These are phyloP conservation scores for Fusarium transvaalense DNA, from an alignment of 2,329 filamentous ascomycete genomes.

Conservation along the genomic window DNA sequence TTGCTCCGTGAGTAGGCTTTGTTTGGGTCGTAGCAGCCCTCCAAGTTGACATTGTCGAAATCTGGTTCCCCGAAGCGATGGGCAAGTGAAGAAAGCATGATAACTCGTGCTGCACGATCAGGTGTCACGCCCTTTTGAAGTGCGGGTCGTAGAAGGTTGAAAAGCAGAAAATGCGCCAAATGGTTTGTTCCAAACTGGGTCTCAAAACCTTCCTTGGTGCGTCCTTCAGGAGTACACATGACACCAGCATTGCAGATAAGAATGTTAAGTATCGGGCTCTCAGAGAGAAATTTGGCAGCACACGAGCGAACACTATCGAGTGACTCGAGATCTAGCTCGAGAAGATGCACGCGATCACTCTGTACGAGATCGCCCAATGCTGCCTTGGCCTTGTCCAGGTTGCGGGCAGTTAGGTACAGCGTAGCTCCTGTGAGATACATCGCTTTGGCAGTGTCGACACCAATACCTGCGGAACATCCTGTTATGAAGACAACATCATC, in stretches of 20 bases:
- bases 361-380: not conserved
- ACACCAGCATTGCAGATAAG: constrained; percentile 20
- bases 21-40: constrained; percentile 11
- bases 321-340: not conserved
- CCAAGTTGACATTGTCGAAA: constrained; percentile 10
- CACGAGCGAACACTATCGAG: not conserved
- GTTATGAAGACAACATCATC: not conserved
- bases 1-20: constrained; percentile 2
- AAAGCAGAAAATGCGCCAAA: not conserved
- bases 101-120: not conserved
- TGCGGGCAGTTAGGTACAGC: constrained; percentile 5
- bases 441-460: not conserved
- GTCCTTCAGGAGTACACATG: constrained; percentile 8
- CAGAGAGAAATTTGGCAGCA: not conserved
- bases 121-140: not conserved
- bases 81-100: not conserved
- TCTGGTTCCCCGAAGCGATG: constrained; percentile 12
- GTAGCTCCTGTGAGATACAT: constrained; percentile 4
- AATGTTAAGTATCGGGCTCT: not conserved
- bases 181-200: constrained; percentile 19
- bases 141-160: not conserved
- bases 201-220: constrained; percentile 4
- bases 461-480: not conserved
- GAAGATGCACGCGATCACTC: not conserved
- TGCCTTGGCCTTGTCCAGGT: constrained; percentile 1